Percentiles rank a stretch among this genome's conserved stretches.
Conservation (phyloP, 352 stramenopile species). For the Paralagenidium karlingii region DNA sequence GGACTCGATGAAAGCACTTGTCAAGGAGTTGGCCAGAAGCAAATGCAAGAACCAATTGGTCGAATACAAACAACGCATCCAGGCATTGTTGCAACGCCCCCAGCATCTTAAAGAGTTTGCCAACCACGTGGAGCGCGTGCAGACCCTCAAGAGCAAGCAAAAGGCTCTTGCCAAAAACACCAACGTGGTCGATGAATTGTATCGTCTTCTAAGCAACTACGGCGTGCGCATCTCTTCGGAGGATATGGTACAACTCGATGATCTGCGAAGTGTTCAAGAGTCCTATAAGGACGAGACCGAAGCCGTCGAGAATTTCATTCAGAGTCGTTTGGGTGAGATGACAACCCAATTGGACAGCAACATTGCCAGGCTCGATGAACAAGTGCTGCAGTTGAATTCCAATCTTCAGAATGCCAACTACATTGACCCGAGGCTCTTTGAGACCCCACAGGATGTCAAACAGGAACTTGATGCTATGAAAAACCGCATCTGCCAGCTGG, state of each 20-base stretch:
- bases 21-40: constrained; percentile 81
- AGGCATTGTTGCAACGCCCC: constrained; percentile 68
- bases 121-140: constrained; percentile 67
- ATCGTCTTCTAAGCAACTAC: constrained; percentile 84
- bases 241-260: constrained; percentile 89
- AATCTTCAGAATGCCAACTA: constrained; percentile 80
- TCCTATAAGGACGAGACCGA: constrained; percentile 84
- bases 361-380: constrained; percentile 87
- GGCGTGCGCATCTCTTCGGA: constrained; percentile 86
- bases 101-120: constrained; percentile 89
- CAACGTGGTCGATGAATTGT: constrained; percentile 89
- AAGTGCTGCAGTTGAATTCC: constrained; percentile 75
- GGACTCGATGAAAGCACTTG: constrained; percentile 86
- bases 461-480: constrained; percentile 71
- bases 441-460: constrained; percentile 71
- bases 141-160: constrained; percentile 59
- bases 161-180: constrained; percentile 76
- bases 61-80: constrained; percentile 86
- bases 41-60: constrained; percentile 83
- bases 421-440: constrained; percentile 79
- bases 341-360: constrained; percentile 85
- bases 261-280: constrained; percentile 76
- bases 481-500: constrained; percentile 66
- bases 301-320: constrained; percentile 72
- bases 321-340: constrained; percentile 84